Conservation (phyloP, 176 grass and related monocot species). For the Aegilops longissima region DNA sequence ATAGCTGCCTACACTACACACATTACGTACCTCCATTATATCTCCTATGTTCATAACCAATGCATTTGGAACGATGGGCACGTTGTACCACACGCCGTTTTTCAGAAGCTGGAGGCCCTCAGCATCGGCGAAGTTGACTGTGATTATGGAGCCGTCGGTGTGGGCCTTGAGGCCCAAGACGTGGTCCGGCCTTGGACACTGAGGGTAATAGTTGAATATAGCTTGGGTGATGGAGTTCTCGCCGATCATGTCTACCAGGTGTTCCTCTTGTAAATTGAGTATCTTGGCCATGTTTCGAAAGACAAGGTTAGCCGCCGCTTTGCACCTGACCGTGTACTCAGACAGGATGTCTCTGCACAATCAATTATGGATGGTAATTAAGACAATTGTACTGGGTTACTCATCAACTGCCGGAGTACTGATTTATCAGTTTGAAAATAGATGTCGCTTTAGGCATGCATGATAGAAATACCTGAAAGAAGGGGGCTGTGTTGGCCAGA, state of each 20-base stretch:
- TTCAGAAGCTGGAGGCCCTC: constrained; percentile 43
- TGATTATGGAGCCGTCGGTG: constrained; percentile 42
- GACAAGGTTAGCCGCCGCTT: constrained; percentile 1
- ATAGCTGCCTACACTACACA: not conserved
- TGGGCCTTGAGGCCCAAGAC: constrained; percentile 56
- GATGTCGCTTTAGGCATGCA: too few species aligned
- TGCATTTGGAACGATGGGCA: constrained; percentile 37
- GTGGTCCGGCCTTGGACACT: constrained; percentile 35
- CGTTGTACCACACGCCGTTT: constrained; percentile 35
- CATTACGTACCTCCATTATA: constrained; percentile 47
- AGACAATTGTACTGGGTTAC: not conserved
- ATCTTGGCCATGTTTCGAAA: constrained; percentile 11
- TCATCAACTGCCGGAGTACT: not conserved
- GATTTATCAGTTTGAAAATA: not conserved
- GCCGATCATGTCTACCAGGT: constrained; percentile 17
- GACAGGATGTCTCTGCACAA: constrained; percentile 16
- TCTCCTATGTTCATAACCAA: constrained; percentile 46
- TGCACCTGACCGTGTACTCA: constrained; percentile 38
- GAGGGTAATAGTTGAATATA: constrained; percentile 50
- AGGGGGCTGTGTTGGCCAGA: not conserved
- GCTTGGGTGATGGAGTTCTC: constrained; percentile 20
- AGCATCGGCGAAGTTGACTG: constrained; percentile 37
- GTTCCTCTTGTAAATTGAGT: constrained; percentile 17
- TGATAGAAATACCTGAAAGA: not conserved
- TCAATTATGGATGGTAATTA: not conserved